Percentiles rank a stretch among this genome's conserved stretches.
Evolutionary conservation across 1,284 basidiomycete species (phyloP).

Genomic region (Ustilago loliicola): DNA sequence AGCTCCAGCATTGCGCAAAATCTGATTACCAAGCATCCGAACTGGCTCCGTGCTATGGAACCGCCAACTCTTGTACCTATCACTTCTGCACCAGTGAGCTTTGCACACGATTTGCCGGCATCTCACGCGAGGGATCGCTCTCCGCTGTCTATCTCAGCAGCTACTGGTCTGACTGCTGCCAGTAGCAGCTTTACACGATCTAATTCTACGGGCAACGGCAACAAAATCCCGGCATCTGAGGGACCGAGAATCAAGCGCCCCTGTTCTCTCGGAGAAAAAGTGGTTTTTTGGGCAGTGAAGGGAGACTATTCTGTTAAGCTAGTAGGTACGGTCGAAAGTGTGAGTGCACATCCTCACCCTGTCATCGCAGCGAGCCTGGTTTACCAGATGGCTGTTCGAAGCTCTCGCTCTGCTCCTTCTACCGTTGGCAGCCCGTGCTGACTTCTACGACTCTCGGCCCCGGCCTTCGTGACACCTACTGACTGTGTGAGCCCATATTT

Average conservation of each 20-base stretch:
- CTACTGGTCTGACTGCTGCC: background rate
- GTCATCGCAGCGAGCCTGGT: background rate
- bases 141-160: background rate
- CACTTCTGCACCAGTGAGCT: background rate
- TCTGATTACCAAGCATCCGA: slow-evolving; percentile 29
- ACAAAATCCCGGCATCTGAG: no score
- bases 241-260: slow-evolving; percentile 12
- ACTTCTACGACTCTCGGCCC: no score
- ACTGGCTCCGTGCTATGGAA: slow-evolving; percentile 23
- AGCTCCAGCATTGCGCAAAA: background rate
- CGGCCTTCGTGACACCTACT: background rate
- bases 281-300: slow-evolving; percentile 48
- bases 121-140: background rate
- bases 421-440: background rate
- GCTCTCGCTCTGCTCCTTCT: no score
- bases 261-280: slow-evolving; percentile 28
- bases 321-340: slow-evolving; percentile 34
- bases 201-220: background rate
- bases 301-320: slow-evolving; percentile 36
- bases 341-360: slow-evolving; percentile 13
- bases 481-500: background rate
- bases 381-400: no score
- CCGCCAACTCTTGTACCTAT: background rate
- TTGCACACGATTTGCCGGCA: background rate
- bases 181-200: background rate